These are phyloP conservation scores for Phlegmacium glaucopus DNA, from an alignment of 768 basidiomycete species.

Conservation along the genomic window DNA sequence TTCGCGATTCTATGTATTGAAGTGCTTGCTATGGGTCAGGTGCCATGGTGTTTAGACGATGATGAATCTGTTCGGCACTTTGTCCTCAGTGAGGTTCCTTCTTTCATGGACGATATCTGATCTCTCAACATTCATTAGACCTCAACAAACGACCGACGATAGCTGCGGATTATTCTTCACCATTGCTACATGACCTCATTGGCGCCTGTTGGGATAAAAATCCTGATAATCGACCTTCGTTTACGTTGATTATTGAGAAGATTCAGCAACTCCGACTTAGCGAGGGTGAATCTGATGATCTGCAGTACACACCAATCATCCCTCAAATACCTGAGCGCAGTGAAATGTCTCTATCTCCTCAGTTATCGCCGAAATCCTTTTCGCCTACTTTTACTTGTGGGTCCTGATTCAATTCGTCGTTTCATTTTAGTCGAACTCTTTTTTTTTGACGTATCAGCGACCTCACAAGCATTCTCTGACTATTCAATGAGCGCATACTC, in stretches of 20 bases:
- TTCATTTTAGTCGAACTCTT: neutral
- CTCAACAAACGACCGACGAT: constrained; percentile 50
- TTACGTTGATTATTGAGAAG: constrained; percentile 43
- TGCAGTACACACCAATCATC: constrained; percentile 9
- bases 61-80: constrained; percentile 49
- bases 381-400: constrained; percentile 17
- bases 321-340: neutral
- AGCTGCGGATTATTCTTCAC: constrained; percentile 33
- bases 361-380: constrained; percentile 13
- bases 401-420: neutral
- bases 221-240: constrained; percentile 49
- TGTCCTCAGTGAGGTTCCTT: constrained; percentile 41
- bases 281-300: constrained; percentile 20
- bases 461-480: constrained; percentile 13
- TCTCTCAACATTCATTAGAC: constrained; percentile 28
- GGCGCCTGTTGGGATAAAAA: constrained; percentile 52
- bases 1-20: constrained; percentile 67
- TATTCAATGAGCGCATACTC: constrained; percentile 11
- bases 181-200: constrained; percentile 40
- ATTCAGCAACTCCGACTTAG: constrained; percentile 40
- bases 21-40: constrained; percentile 56
- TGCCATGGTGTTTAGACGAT: constrained; percentile 53
- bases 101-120: constrained; percentile 17
- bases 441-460: constrained; percentile 10
- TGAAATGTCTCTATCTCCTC: constrained; percentile 13